Evolutionary conservation across 495 filamentous ascomycete genomes (phyloP), one percentile per base, ranked within the genome.

Genomic region (Trichoderma gamsii): DNA sequence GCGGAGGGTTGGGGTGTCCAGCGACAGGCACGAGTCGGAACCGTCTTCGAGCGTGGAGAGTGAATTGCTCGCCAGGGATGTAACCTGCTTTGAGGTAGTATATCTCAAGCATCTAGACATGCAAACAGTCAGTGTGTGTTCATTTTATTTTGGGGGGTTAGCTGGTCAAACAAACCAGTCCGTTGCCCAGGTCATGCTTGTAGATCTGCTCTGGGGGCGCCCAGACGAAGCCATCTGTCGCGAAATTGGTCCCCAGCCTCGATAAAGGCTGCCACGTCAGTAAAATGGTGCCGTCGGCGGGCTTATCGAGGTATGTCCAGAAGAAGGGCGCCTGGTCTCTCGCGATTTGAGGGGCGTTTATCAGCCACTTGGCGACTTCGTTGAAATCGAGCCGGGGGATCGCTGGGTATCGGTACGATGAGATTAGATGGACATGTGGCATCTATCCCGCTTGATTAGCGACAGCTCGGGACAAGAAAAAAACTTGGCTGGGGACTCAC

Each of bases 211-310:
- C 94, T 16, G 84, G 81, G 71, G 91, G 89, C 6, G 88, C 85
- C 94, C 94, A 99, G 64, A 97, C 80, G 73, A 92, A 94, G 16
- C 95, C 95, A 84, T 99, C 94, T 69, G 88, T 96, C 25, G 95
- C 88, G 72, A 91, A 93, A 64, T 86, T 86, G 4, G 82, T 83
- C 21, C 85, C 86, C 66, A 92, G 79, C 66, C 86, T 83, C 25
- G 82, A 79, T 11, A 86, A 79, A 1, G 93, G 90, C 75, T 96
- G 92, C 94, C 93, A 97, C 46, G 88, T 89, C 27, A 97, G 82
- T 74, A 93, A 84, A 35, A 96, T 83, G 21, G 87, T 88, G 12
- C 92, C 92, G 79, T 96, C 90, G 41, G 79, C 81, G 5, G 93
- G 94, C 38, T 86, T 85, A 70, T 94, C 88, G 56, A 97, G 82